Evolutionary conservation across 2,329 filamentous ascomycete genomes (phyloP).

Genomic region (Penicillium sp.): DNA sequence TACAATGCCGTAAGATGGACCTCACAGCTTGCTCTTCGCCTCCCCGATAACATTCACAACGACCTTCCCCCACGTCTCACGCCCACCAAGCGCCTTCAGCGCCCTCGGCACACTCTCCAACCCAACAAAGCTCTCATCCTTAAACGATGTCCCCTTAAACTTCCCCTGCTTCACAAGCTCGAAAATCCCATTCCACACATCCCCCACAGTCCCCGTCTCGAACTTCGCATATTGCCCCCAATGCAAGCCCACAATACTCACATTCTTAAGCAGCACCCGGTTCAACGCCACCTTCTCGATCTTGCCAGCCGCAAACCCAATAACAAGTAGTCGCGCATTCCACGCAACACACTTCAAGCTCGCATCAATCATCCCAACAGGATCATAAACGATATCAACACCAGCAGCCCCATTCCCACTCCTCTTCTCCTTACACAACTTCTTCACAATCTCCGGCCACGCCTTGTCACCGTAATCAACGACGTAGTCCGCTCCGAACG

Average conservation of each 20-base stretch:
- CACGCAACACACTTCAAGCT: conserved; percentile 90
- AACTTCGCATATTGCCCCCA: conserved; percentile 83
- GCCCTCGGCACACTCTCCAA: conserved; percentile 77
- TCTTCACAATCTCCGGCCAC: conserved; percentile 71
- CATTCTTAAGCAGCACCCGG: conserved; percentile 90
- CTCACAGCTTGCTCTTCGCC: conserved; percentile 48
- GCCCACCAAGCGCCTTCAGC: conserved; percentile 72
- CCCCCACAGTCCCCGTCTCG: conserved; percentile 68
- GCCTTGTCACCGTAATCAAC: conserved; percentile 76
- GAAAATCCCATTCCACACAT: conserved; percentile 82
- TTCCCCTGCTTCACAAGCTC: conserved; percentile 75
- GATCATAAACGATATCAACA: conserved; percentile 94
- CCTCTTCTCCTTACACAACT: conserved; percentile 53
- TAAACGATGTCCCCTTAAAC: conserved; percentile 79
- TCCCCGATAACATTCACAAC: conserved; percentile 80
- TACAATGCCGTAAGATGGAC: background rate
- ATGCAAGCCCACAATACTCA: conserved; percentile 83
- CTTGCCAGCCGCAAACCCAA: conserved; percentile 82
- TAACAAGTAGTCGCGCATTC: conserved; percentile 85
- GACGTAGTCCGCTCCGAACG: conserved; percentile 82
- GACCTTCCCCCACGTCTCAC: conserved; percentile 95
- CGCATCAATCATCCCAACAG: conserved; percentile 84
- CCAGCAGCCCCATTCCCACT: conserved; percentile 68
- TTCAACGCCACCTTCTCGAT: conserved; percentile 95
- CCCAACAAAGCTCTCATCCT: conserved; percentile 78